Base-by-base conservation (phyloP, 78 protist genomes). In the slime mould (Dictyostelium discoideum) region DNA sequence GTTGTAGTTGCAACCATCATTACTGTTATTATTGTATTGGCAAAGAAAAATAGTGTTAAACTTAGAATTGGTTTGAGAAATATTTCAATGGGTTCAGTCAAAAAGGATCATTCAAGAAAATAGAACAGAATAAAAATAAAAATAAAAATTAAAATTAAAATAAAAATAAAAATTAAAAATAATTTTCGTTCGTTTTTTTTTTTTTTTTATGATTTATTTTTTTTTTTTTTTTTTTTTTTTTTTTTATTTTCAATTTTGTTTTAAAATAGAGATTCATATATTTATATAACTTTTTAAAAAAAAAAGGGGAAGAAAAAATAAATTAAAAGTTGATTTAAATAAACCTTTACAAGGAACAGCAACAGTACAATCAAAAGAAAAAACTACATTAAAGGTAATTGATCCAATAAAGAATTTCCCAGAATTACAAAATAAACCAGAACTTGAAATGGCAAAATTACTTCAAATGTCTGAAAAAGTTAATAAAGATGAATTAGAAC, bases 291-390 rank as follows among this genome's bases (percentile, higher is more conserved):
- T 42, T 22, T 73, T n/a, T 14, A 78, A 78, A n/a, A 39, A 78
- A 22, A 39, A 77, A 44, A 79, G 44, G 84, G 84, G 65, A 3
- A 79, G 26, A 77, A 77, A 79, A 24, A 79, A 79, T 79, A 79
- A 79, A 22, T 79, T 79, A 79, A 79, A 79, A 24, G 84, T 79
- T 3, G 24, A 79, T 79, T n/a, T 79, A 44, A 44, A 79, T 79
- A n/a, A 40, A n/a, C n/a, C 14, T 4, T 29, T 40, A 18, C 4
- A 24, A 37, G 40, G 29, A 13, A 69, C 39, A 26, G 39, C 77
- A 26, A n/a, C 2, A 3, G 8, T 9, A 74, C 14, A 10, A 5
- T 2, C 13, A 13, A 74, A 14, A 74, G 18, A 3, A 16, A 32
- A 3, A 32, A 32, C 18, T 1, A 14, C 37, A 32, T 32, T 7